phyloP scores from a whole-genome alignment of 345 rosid species.

The Melaleuca quinquenervia region DNA sequence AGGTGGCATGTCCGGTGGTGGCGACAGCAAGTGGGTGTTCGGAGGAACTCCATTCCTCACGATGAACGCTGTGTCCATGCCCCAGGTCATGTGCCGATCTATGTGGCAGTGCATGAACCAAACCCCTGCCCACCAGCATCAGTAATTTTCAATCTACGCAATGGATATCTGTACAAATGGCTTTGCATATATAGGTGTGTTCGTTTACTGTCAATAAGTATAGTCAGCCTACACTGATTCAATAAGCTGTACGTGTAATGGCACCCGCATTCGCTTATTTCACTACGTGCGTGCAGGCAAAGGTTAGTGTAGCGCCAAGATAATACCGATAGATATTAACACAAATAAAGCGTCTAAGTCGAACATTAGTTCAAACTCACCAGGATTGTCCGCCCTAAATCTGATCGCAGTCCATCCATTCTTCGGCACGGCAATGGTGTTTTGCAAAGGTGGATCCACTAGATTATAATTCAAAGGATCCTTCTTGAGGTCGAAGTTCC shows the following conservation, averaged over 20 bases:
- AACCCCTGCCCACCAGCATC: conserved; percentile 5
- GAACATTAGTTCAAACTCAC: not conserved
- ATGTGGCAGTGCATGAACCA: conserved; percentile 37
- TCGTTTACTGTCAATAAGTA: no score
- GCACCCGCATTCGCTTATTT: no score
- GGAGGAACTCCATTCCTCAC: conserved; percentile 9
- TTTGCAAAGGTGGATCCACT: conserved; percentile 17
- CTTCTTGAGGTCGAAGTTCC: conserved; percentile 9
- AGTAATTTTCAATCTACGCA: not conserved
- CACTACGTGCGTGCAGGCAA: no score
- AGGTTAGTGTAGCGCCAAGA: not conserved
- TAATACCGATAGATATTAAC: not conserved
- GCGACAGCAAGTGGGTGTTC: conserved; percentile 4
- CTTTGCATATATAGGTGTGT: not conserved
- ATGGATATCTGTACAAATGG: not conserved
- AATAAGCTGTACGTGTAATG: no score
- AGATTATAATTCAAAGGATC: conserved; percentile 13
- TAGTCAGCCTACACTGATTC: no score
- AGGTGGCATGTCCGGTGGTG: conserved; percentile 26
- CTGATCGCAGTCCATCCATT: conserved; percentile 23
- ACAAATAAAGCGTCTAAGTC: not conserved
- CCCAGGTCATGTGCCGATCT: conserved; percentile 24
- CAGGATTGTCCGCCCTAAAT: conserved; percentile 21
- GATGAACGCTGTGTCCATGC: conserved; percentile 22
- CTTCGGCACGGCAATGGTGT: conserved; percentile 16